Percentiles rank a stretch among this genome's conserved stretches.
phyloP scores from a whole-genome alignment of 441 rosid genomes.

The Populus hybrid region DNA sequence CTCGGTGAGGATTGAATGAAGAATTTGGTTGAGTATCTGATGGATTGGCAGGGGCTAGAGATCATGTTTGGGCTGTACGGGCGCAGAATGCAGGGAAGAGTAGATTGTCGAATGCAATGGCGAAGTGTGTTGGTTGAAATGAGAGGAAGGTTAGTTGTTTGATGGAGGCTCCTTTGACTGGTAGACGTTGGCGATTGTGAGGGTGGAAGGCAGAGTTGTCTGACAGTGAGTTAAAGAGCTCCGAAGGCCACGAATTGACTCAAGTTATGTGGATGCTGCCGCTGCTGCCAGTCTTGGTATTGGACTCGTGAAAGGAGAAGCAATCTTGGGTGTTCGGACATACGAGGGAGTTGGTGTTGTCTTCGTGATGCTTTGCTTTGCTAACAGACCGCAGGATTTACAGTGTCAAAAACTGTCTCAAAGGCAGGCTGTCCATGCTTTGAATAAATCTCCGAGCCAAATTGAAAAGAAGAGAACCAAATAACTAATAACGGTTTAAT shows the following conservation, averaged over 20 bases:
- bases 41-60: neutral
- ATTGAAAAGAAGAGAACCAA: slow-evolving; percentile 41
- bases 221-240: slow-evolving; percentile 73
- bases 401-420: slow-evolving; percentile 78
- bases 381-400: slow-evolving; percentile 75
- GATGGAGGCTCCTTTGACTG: slow-evolving; percentile 86
- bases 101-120: slow-evolving; percentile 75
- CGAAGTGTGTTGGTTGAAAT: slow-evolving; percentile 43
- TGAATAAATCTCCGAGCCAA: slow-evolving; percentile 40
- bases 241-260: slow-evolving; percentile 55
- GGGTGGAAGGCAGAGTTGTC: slow-evolving; percentile 76
- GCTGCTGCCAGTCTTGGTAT: slow-evolving; percentile 37
- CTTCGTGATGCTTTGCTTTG: slow-evolving; percentile 63
- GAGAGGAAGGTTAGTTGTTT: slow-evolving; percentile 38
- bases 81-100: slow-evolving; percentile 84
- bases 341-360: slow-evolving; percentile 70
- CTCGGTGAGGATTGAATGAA: slow-evolving; percentile 63
- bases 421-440: slow-evolving; percentile 56
- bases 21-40: slow-evolving; percentile 69
- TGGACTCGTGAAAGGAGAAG: no score
- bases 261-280: slow-evolving; percentile 73
- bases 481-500: neutral
- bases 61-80: slow-evolving; percentile 49
- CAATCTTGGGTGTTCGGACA: slow-evolving; percentile 58
- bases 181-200: slow-evolving; percentile 64